These are phyloP conservation scores for Pisolithus tinctorius DNA, from an alignment of 768 basidiomycete species.

Conservation along the genomic window DNA sequence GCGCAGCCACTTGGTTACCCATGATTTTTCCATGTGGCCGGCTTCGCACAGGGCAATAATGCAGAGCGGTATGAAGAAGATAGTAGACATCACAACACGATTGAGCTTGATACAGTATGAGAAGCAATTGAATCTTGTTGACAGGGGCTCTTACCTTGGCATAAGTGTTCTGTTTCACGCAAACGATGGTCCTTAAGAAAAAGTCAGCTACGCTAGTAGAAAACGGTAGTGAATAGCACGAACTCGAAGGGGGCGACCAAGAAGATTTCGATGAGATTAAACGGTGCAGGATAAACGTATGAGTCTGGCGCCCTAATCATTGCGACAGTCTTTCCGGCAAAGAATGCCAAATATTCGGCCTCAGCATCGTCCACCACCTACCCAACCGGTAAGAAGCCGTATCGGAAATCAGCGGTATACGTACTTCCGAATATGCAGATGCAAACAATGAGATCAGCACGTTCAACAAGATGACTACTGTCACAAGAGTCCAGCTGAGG, in stretches of 20 bases:
- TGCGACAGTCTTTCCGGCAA: constrained; percentile 76
- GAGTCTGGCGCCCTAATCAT: constrained; percentile 85
- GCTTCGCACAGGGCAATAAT: constrained; percentile 70
- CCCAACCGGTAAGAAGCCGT: not conserved
- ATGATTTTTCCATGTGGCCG: constrained; percentile 48
- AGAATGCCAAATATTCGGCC: constrained; percentile 87
- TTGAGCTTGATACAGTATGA: constrained; percentile 48
- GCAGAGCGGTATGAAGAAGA: constrained; percentile 80
- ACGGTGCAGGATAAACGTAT: constrained; percentile 83
- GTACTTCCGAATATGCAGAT: constrained; percentile 83
- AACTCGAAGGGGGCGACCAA: constrained; percentile 85
- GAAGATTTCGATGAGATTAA: constrained; percentile 80
- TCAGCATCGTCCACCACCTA: constrained; percentile 80
- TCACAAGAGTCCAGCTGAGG: constrained; percentile 73
- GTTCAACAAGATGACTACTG: constrained; percentile 82
- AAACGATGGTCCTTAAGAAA: constrained; percentile 30
- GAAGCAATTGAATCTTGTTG: not conserved
- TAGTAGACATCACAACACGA: constrained; percentile 61
- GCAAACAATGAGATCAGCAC: constrained; percentile 94
- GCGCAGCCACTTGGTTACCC: constrained; percentile 65
- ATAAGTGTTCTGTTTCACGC: constrained; percentile 48
- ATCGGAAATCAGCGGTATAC: constrained; percentile 14
- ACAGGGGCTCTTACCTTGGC: constrained; percentile 37
- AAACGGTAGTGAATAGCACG: constrained; percentile 21
- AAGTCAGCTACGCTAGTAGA: not conserved